Evolutionary conservation across 257 asterid species (phyloP), one percentile per base, ranked within the genome.

Genomic region (Salvia rosmarinus): DNA sequence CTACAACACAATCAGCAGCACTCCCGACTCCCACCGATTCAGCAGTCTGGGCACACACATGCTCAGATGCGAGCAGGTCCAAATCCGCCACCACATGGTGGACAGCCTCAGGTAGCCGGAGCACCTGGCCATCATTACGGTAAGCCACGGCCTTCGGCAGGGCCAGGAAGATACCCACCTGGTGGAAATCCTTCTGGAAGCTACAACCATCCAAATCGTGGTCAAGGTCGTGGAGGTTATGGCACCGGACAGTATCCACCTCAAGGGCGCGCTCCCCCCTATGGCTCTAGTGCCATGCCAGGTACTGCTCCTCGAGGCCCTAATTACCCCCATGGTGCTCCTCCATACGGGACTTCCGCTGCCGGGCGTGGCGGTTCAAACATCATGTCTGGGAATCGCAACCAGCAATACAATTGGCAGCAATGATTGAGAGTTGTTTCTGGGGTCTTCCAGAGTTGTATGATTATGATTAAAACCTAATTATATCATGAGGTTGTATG

Each of bases 361-460:
- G 73, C 89, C 47, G 97, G 95, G 7, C 96, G 96, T 32, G 97
- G 98, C 76, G 96, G 98, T 75, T 83, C 94, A 52, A 93, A 85
- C 78, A 72, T 77, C 75, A 75, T 79, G 72, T 25, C 90, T 28
- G 92, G 96, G 16, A 90, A 83, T 78, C 91, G 96, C 66, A 88
- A 83, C 68, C 97, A 88, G 59, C 97, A 83, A n/a, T 86, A 88
- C 73, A 87, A 86, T 69, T 90, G 97, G 98, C 97, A 82, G 83
- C 97, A 93, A 66, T 90, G 82, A 85, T 71, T n/a, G n/a, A n/a
- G n/a, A n/a, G n/a, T n/a, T n/a, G n/a, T n/a, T n/a, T n/a, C n/a
- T n/a, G n/a, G n/a, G n/a, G n/a, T n/a, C n/a, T n/a, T n/a, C n/a
- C n/a, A n/a, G n/a, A n/a, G n/a, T n/a, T n/a, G n/a, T n/a, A n/a